phyloP scores from a whole-genome alignment of 768 basidiomycete genomes.

The Mycena galopus region DNA sequence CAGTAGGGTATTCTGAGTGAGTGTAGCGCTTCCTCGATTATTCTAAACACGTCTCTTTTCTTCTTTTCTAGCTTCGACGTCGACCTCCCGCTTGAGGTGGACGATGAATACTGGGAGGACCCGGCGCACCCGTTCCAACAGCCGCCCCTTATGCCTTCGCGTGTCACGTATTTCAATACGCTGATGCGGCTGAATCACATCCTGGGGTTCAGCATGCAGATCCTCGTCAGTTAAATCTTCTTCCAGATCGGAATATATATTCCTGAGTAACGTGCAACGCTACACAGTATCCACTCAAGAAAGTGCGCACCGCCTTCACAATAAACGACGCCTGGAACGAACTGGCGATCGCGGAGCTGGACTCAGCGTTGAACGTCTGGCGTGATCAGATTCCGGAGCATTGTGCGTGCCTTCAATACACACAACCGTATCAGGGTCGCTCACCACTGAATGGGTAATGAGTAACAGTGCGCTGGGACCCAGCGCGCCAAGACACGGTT shows the following conservation, averaged over 20 bases:
- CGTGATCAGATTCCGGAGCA: constrained; percentile 48
- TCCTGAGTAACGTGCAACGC: too few relatives aligned
- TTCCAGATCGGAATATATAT: background rate
- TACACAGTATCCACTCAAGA: constrained; percentile 75
- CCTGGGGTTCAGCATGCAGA: constrained; percentile 67
- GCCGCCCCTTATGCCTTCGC: constrained; percentile 67
- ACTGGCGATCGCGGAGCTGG: constrained; percentile 77
- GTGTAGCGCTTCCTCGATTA: constrained; percentile 51
- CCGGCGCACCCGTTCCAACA: constrained; percentile 80
- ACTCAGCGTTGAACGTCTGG: constrained; percentile 84
- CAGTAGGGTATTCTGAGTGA: constrained; percentile 40
- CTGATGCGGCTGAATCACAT: constrained; percentile 71
- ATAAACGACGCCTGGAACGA: constrained; percentile 68
- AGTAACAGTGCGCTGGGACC: constrained; percentile 57
- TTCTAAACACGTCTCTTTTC: too few relatives aligned
- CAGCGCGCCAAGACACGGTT: constrained; percentile 48
- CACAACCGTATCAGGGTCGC: too few relatives aligned
- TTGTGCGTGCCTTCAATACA: too few relatives aligned
- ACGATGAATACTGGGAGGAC: too few relatives aligned
- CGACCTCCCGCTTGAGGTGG: too few relatives aligned
- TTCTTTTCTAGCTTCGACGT: too few relatives aligned
- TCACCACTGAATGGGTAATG: too few relatives aligned
- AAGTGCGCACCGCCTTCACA: constrained; percentile 63
- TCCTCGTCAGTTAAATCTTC: constrained; percentile 55
- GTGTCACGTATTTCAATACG: constrained; percentile 66